These are phyloP conservation scores for Aspergillus hancockii DNA, from an alignment of 495 filamentous ascomycete genomes.

Conservation along the genomic window DNA sequence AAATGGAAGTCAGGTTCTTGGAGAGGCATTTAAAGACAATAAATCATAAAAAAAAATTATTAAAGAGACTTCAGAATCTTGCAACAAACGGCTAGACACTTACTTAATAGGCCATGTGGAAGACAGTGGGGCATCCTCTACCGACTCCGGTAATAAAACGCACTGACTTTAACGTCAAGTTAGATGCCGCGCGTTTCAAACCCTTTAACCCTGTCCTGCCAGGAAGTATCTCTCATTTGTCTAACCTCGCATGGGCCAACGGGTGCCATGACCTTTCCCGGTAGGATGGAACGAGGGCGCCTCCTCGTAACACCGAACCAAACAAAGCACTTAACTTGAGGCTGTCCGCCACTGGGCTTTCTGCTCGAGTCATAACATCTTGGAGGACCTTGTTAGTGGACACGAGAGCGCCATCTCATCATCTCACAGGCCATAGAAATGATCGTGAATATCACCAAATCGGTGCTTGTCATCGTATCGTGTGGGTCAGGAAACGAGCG, in stretches of 20 bases:
- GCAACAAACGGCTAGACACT: neutral
- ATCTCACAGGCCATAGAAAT: neutral
- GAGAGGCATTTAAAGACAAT: neutral
- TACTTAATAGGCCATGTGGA: constrained; percentile 9
- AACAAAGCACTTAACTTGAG: neutral
- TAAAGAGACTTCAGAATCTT: neutral
- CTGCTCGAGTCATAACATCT: neutral
- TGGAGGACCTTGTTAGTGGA: neutral
- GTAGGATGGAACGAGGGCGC: constrained; percentile 13
- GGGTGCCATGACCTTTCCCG: constrained; percentile 13
- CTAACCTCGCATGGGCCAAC: constrained; percentile 18
- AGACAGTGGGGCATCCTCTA: constrained; percentile 9
- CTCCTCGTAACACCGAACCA: neutral
- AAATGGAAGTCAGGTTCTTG: neutral
- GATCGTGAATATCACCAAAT: neutral
- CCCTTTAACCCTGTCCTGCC: neutral
- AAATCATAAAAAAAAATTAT: neutral
- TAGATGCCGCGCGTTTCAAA: constrained; percentile 11
- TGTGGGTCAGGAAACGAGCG: neutral
- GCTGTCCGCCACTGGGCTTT: neutral
- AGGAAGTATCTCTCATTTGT: constrained; percentile 15
- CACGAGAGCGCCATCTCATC: neutral
- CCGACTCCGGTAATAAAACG: constrained; percentile 6
- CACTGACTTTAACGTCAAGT: constrained; percentile 7
- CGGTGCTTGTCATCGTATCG: neutral